phyloP scores from a whole-genome alignment of 768 basidiomycete species.

The Lactarius tabidus region DNA sequence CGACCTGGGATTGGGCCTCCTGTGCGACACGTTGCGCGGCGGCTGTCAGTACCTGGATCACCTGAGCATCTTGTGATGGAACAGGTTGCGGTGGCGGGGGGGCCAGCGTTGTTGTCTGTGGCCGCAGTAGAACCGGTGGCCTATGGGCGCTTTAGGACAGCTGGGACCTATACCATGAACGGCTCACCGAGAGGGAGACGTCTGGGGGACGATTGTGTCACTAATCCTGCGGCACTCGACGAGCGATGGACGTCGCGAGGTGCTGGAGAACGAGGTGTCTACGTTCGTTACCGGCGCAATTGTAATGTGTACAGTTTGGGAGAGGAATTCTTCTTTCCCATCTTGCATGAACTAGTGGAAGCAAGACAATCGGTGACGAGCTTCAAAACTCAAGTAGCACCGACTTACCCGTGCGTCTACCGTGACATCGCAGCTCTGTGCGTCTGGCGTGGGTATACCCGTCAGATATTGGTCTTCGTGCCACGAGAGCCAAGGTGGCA shows the following conservation, averaged over 20 bases:
- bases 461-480: constrained; percentile 68
- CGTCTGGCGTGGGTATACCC: constrained; percentile 74
- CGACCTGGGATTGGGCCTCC: constrained; percentile 64
- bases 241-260: constrained; percentile 47
- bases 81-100: constrained; percentile 33
- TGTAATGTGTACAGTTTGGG: constrained; percentile 63
- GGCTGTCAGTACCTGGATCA: constrained; percentile 71
- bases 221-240: constrained; percentile 42
- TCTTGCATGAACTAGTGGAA: constrained; percentile 62
- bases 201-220: constrained; percentile 38
- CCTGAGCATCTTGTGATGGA: constrained; percentile 57
- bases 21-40: constrained; percentile 77
- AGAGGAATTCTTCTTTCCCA: constrained; percentile 64
- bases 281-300: constrained; percentile 63
- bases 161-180: constrained; percentile 19
- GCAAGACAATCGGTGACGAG: constrained; percentile 18
- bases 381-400: constrained; percentile 18
- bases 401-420: constrained; percentile 67
- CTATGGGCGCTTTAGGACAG: constrained; percentile 8
- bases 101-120: constrained; percentile 30
- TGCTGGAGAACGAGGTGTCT: constrained; percentile 39
- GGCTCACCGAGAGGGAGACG: constrained; percentile 32
- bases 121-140: constrained; percentile 30
- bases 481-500: constrained; percentile 90
- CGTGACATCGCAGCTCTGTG: constrained; percentile 70